phyloP scores from a whole-genome alignment of 2,329 filamentous ascomycete genomes.

The Talaromyces sp. region DNA sequence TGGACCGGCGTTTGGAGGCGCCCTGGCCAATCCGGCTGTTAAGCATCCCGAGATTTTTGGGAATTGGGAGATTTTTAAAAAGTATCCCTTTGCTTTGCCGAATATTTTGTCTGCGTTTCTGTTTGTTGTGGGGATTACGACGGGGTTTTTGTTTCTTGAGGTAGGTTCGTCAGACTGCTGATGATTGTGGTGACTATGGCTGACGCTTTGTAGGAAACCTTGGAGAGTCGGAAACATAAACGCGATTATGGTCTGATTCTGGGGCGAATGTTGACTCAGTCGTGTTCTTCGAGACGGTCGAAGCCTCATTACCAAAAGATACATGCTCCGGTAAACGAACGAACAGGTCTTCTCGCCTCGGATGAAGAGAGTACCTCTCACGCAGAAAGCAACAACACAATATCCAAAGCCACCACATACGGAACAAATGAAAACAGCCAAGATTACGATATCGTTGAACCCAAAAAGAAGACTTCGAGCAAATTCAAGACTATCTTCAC shows the following conservation, averaged over 20 bases:
- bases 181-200: not conserved
- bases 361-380: slow-evolving; percentile 7
- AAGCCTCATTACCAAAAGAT: slow-evolving; percentile 23
- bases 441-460: slow-evolving; percentile 4
- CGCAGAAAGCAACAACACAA: slow-evolving; percentile 22
- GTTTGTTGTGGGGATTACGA: slow-evolving; percentile 73
- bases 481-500: slow-evolving; percentile 66
- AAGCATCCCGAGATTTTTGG: slow-evolving; percentile 72
- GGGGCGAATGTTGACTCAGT: slow-evolving; percentile 62
- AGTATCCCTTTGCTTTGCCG: slow-evolving; percentile 79
- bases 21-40: slow-evolving; percentile 75
- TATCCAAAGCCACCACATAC: slow-evolving; percentile 4
- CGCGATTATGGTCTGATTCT: slow-evolving; percentile 74
- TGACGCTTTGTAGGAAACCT: slow-evolving; percentile 60
- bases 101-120: slow-evolving; percentile 75
- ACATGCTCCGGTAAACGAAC: slow-evolving; percentile 30
- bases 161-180: slow-evolving; percentile 39
- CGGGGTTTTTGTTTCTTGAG: slow-evolving; percentile 74
- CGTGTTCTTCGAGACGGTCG: slow-evolving; percentile 32
- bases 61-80: slow-evolving; percentile 64
- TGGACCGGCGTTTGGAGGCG: slow-evolving; percentile 82
- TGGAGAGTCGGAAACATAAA: slow-evolving; percentile 66
- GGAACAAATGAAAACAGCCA: not conserved
- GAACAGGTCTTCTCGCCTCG: slow-evolving; percentile 31
- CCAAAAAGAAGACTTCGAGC: slow-evolving; percentile 32